A percentile compares a stretch with the other conserved stretches of the same genome.
These are phyloP conservation scores for Polyplosphaeria fusca DNA, from an alignment of 495 filamentous ascomycete genomes.

Conservation along the genomic window DNA sequence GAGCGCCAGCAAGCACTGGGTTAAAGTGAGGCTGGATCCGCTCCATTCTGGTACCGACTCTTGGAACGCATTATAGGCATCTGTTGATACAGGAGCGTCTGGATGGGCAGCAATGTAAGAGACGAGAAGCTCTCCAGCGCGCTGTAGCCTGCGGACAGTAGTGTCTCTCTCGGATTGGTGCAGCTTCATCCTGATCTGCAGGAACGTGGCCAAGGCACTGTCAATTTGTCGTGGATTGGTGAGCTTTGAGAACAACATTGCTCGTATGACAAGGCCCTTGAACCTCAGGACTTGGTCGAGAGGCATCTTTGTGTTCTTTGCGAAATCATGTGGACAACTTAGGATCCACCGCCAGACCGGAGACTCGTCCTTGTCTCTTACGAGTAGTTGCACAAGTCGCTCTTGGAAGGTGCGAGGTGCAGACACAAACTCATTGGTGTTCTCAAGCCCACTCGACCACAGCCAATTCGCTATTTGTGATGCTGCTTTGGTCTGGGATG, in stretches of 20 bases:
- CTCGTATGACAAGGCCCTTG: slow-evolving; percentile 1
- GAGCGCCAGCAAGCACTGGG: slow-evolving; percentile 7
- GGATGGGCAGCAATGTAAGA: slow-evolving; percentile 11
- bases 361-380: slow-evolving; percentile 7
- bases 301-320: slow-evolving; percentile 5
- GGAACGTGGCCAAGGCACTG: too few species aligned
- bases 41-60: not conserved
- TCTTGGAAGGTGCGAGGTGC: not conserved
- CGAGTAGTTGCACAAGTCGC: not conserved
- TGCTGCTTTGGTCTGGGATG: not conserved
- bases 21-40: not conserved
- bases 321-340: not conserved
- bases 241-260: not conserved
- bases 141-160: not conserved
- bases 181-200: too few species aligned
- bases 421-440: slow-evolving; percentile 6
- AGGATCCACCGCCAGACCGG: slow-evolving; percentile 25
- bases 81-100: not conserved
- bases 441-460: slow-evolving; percentile 19
- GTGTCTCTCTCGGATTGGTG: too few species aligned
- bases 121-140: slow-evolving; percentile 7
- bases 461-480: slow-evolving; percentile 22
- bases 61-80: slow-evolving; percentile 16
- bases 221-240: not conserved
- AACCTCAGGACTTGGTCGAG: not conserved